Evolutionary conservation across 2,329 filamentous ascomycete genomes (phyloP).

Genomic region (Aspergillus thermomutatus): DNA sequence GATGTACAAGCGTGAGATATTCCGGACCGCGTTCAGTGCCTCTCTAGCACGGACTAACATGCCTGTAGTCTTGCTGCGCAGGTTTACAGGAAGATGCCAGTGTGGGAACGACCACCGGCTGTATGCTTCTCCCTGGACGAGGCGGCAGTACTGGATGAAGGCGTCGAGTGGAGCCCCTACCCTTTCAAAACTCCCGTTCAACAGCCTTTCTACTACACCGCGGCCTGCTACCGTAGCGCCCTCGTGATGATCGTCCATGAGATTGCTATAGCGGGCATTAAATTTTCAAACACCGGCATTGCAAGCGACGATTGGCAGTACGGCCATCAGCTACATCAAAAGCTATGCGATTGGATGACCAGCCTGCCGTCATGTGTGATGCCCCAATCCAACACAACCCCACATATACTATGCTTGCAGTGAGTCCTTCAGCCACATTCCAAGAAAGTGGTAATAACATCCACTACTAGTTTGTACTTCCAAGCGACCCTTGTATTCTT

Average conservation of each 20-base stretch:
- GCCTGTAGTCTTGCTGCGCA: conserved; percentile 18
- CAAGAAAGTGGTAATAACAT: background rate
- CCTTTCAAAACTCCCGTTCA: conserved; percentile 9
- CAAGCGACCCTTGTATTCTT: conserved; percentile 17
- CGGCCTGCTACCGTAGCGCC: conserved; percentile 7
- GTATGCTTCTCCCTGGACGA: conserved; percentile 15
- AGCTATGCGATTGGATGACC: conserved; percentile 10
- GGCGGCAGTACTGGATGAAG: conserved; percentile 13
- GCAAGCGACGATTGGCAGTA: conserved; percentile 11
- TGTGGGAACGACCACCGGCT: conserved; percentile 15
- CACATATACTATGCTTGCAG: conserved; percentile 19
- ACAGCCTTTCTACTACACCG: conserved; percentile 12
- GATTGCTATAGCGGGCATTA: conserved; percentile 10
- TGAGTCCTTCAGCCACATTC: background rate
- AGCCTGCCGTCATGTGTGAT: conserved; percentile 9
- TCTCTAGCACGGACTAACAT: background rate
- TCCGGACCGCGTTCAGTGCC: background rate
- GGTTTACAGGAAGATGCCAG: conserved; percentile 18
- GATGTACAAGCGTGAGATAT: conserved; percentile 20
- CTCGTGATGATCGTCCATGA: conserved; percentile 15
- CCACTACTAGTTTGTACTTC: conserved; percentile 14
- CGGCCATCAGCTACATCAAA: conserved; percentile 7
- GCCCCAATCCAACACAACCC: conserved; percentile 14
- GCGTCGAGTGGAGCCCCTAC: conserved; percentile 14
- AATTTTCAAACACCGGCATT: conserved; percentile 7